Evolutionary conservation across 352 stramenopile species (phyloP), one percentile per base, ranked within the genome.

Genomic region (Phytophthora crassamura): DNA sequence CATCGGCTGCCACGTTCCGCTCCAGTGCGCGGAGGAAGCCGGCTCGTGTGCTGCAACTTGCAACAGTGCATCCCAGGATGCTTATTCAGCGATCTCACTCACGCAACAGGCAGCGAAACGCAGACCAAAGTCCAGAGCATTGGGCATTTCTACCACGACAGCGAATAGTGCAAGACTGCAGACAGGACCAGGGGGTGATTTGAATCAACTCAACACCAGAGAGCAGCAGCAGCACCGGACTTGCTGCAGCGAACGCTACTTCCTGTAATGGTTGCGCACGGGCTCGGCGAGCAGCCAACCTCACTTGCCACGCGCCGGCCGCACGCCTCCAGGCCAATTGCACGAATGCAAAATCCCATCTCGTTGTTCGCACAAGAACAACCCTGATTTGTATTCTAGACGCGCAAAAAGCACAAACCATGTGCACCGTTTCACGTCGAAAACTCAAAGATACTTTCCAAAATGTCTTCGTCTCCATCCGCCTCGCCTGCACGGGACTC

Each of bases 101-200:
- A n/a, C 8, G 10, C 20, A 5, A 20, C 16, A 47, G 16, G 20
- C 16, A 28, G 39, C 40, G 40, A 47, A 15, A 25, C 3, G 22
- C 1, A 25, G 22, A 25, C 22, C 1, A 25, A 25, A 25, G 22
- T 25, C 22, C 1, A 25, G 22, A 25, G 22, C 22, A 25, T 25
- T 25, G 3, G 22, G 22, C 22, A 25, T 25, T 25, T 25, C 22
- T 3, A 25, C 22, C 22, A 25, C 22, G 22, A 25, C 14, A 38
- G 1, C 6, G 11, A 22, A 39, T 12, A 1, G 22, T 15, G 28
- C 22, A 33, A 33, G 22, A 35, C 20, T 63, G 38, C 47, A 66
- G 48, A 66, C 63, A 60, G 39, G 62, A 40, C 40, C 18, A 32
- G 22, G 43, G 42, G 43, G 42, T 61, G 56, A 67, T 72, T 72